Evolutionary conservation across 2,329 filamentous ascomycete genomes (phyloP), one percentile per base, ranked within the genome.

Genomic region (Cladorrhinum sp.): DNA sequence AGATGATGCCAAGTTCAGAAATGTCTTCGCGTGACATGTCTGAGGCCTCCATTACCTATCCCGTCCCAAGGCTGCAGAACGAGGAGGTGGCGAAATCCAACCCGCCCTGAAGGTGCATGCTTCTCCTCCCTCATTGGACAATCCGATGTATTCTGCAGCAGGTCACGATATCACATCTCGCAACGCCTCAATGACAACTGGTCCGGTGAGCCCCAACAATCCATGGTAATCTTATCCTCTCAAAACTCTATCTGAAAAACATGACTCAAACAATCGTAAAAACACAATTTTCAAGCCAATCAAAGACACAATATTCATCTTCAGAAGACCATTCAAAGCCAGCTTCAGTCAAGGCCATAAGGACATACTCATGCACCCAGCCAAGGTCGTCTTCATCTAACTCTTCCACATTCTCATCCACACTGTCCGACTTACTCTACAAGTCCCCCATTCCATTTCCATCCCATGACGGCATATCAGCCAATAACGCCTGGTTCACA

Each of bases 401-500:
- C 7, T 36, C 32, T 5, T 36, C 32, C 32, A 36, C 32, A 36
- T 12, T 50, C 55, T 48, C n/a, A 20, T 52, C 50, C 18, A 32
- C 23, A 23, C 20, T 45, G 32, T 13, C 32, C 5, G 41, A 4
- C 7, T 45, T 45, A n/a, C 20, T 18, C 41, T 57, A 24, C 38
- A 29, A 57, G 58, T 18, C 49, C 50, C 10, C 22, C 18, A 22
- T 18, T 18, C 29, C 27, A 23, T 2, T 18, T 18, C 29, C 27
- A 23, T 2, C 23, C 13, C 49, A 45, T 27, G 22, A 9, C 49
- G 50, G 23, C 62, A 57, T 20, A 51, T 69, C 67, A 24, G 58
- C 64, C 49, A 65, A 55, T 56, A 72, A 54, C 5, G 67, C 72
- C 64, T 69, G 63, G 52, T 71, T 63, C 3, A 78, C 71, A 61